Evolutionary conservation across 768 basidiomycete genomes (phyloP).

Genomic region (Chalciporus chontae): DNA sequence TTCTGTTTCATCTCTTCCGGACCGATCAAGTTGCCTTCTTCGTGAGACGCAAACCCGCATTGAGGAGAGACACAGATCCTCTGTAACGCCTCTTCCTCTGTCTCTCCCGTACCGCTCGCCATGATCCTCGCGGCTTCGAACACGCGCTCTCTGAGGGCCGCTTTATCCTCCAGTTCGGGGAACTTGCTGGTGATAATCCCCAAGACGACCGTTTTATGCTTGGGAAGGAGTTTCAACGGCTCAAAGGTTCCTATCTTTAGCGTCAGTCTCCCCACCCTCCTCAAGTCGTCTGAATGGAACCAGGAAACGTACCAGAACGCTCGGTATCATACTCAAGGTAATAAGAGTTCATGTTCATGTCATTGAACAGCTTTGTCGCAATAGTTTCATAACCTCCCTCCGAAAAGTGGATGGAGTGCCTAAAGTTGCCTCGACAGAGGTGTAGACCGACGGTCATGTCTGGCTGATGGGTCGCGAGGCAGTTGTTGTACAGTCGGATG

Average conservation of each 20-base stretch:
- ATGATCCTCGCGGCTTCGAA: conserved; percentile 41
- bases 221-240: conserved; percentile 30
- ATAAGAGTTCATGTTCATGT: conserved; percentile 41
- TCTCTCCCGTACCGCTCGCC: conserved; percentile 36
- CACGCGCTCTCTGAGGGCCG: conserved; percentile 38
- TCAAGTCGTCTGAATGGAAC: not conserved
- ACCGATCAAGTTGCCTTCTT: conserved; percentile 41
- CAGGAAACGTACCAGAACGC: conserved; percentile 35
- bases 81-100: conserved; percentile 35
- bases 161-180: conserved; percentile 40
- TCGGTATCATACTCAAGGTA: conserved; percentile 49
- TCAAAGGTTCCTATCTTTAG: conserved; percentile 25
- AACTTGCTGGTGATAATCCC: conserved; percentile 45
- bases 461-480: conserved; percentile 31
- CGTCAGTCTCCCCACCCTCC: not conserved
- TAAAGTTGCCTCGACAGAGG: conserved; percentile 41
- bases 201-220: conserved; percentile 39
- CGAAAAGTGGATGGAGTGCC: conserved; percentile 37
- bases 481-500: conserved; percentile 35
- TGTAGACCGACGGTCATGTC: conserved; percentile 43
- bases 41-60: conserved; percentile 49
- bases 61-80: conserved; percentile 47
- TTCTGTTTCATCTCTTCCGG: conserved; percentile 35
- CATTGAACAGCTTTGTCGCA: conserved; percentile 43
- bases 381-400: conserved; percentile 46